phyloP scores from a whole-genome alignment of 2,329 filamentous ascomycete genomes.

The Calonectria naviculata region DNA sequence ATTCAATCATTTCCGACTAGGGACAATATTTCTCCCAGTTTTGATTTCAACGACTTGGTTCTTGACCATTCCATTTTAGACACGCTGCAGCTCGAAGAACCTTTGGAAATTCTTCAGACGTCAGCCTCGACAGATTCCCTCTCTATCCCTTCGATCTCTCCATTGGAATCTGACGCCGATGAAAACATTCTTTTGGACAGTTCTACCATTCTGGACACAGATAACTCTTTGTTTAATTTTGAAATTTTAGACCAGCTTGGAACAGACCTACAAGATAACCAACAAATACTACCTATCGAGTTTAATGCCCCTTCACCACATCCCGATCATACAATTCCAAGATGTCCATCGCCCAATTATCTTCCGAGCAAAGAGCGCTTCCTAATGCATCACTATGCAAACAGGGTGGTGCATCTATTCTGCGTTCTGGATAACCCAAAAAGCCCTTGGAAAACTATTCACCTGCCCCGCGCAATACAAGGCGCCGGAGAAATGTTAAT shows the following conservation, averaged over 20 bases:
- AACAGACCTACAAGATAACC: neutral
- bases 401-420: constrained; percentile 37
- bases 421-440: constrained; percentile 40
- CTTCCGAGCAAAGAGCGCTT: constrained; percentile 30
- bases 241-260: neutral
- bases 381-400: constrained; percentile 37
- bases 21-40: neutral
- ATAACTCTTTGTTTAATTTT: neutral
- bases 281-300: neutral
- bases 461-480: constrained; percentile 37
- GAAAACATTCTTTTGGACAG: neutral
- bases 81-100: neutral
- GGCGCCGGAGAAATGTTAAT: constrained; percentile 35
- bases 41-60: neutral
- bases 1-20: neutral
- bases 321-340: neutral
- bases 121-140: neutral
- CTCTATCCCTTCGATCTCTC: neutral
- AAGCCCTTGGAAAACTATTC: constrained; percentile 42
- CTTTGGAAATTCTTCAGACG: neutral
- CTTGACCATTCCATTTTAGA: neutral
- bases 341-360: neutral
- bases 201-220: neutral
- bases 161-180: neutral
- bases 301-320: neutral